Percentiles rank a stretch among this genome's conserved stretches.
Conservation (phyloP, 441 rosid species). For the Populus trichocarpa region DNA sequence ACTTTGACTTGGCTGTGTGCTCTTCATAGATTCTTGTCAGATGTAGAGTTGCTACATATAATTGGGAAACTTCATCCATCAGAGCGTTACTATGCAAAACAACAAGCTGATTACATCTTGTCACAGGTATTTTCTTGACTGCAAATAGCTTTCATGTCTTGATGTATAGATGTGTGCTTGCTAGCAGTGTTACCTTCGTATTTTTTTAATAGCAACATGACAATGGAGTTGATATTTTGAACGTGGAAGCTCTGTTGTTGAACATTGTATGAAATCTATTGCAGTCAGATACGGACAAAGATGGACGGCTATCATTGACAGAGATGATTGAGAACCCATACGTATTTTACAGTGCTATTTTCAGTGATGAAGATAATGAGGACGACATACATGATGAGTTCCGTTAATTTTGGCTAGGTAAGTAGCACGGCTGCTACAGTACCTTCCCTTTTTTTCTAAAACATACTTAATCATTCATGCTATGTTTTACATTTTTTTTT, state of each 20-base stretch:
- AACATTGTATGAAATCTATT: conserved; percentile 16
- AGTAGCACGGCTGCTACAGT: neutral
- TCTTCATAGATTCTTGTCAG: conserved; percentile 56
- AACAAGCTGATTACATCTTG: conserved; percentile 86
- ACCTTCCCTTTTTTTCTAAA: too few relatives aligned
- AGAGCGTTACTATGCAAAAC: conserved; percentile 87
- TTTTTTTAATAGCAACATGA: neutral
- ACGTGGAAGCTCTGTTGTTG: neutral
- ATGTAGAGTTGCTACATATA: conserved; percentile 63
- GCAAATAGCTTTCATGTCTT: neutral
- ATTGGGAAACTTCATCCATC: conserved; percentile 92
- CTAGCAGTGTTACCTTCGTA: neutral
- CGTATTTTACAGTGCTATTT: conserved; percentile 89
- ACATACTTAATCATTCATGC: neutral
- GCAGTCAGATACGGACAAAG: conserved; percentile 90
- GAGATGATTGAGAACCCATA: conserved; percentile 95
- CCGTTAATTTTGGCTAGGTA: conserved; percentile 51
- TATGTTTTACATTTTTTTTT: neutral
- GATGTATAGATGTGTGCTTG: neutral
- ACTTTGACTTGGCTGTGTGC: conserved; percentile 14
- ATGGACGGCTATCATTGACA: conserved; percentile 62
- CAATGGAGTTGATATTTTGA: neutral
- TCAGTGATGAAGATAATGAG: conserved; percentile 67
- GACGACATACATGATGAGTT: conserved; percentile 74
- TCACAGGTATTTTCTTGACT: conserved; percentile 56